Evolutionary conservation across 805 yeast genomes (phyloP), one percentile per base, ranked within the genome.

Genomic region (Torulaspora maleeae): DNA sequence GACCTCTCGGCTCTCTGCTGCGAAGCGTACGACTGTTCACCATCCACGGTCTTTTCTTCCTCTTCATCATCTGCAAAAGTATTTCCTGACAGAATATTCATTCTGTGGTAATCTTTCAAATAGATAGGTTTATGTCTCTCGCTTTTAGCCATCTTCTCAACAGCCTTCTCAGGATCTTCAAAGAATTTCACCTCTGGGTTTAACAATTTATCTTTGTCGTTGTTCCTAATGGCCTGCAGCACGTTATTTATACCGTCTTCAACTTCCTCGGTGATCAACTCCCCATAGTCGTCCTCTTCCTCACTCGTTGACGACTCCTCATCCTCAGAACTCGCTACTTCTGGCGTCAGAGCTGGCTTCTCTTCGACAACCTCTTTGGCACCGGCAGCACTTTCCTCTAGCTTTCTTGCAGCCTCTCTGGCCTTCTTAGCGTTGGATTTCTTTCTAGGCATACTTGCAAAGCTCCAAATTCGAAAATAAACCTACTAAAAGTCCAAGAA

Each of bases 271-370:
- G 97, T 91, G 43, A 87, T 74, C 41, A 93, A 70, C 25, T 89
- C 95, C 42, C 96, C 99, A 54, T 66, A 82, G 49, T 90, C 96
- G 61, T 93, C 99, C 67, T 91, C 99, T 3, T 81, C 88, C 60
- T 87, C 70, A 20, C 60, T 53, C 11, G 56, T 39, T 16, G 60
- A 53, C 8, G 54, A 47, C 7, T 51, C 95, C 3, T 54, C 59
- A 10, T 66, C 49, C 7, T 72, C 74, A n/a, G 72, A 66, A 13
- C 70, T 70, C 30, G 63, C 69, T 38, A 60, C 67, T 41, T 34
- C n/a, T 2, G 48, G 2, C 3, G 10, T 5, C 13, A 25, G 1
- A 12, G 41, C 29, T 10, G 51, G 58, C 8, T 54, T 50, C 9
- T 50, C 53, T 4, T 52, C 50, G 6, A 42, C 51, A 45, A 65